phyloP scores from a whole-genome alignment of 2,329 filamentous ascomycete genomes.

The Alternaria panax region DNA sequence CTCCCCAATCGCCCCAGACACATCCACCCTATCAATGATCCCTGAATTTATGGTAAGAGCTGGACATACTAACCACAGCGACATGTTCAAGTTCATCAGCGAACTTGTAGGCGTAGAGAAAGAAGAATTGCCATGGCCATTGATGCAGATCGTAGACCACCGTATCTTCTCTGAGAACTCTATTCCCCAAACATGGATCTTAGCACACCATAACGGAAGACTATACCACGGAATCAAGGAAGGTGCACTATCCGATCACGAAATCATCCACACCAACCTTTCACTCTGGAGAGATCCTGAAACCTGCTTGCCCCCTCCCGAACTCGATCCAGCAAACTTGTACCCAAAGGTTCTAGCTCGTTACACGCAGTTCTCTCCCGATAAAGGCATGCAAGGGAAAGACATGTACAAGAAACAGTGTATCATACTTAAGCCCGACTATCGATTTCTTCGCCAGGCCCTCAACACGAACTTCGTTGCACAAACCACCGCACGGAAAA shows the following conservation, averaged over 20 bases:
- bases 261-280: background rate
- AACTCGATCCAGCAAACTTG: background rate
- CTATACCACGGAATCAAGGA: background rate
- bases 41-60: rapidly evolving
- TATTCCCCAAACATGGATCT: background rate
- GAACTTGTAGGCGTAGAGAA: background rate
- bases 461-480: background rate
- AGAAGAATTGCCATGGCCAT: background rate
- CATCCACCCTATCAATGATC: background rate
- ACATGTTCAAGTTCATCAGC: background rate
- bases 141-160: background rate
- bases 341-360: background rate
- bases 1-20: background rate
- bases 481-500: background rate
- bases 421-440: background rate
- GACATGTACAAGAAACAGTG: background rate
- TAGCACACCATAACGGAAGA: background rate
- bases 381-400: background rate
- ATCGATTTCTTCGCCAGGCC: background rate
- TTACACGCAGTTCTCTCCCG: background rate
- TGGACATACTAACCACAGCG: background rate
- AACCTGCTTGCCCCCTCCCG: background rate
- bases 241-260: background rate
- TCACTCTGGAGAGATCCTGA: background rate
- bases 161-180: background rate